Base-by-base conservation (phyloP, 139 green algal genomes). In the Auxenochlorella pyrenoidosa region DNA sequence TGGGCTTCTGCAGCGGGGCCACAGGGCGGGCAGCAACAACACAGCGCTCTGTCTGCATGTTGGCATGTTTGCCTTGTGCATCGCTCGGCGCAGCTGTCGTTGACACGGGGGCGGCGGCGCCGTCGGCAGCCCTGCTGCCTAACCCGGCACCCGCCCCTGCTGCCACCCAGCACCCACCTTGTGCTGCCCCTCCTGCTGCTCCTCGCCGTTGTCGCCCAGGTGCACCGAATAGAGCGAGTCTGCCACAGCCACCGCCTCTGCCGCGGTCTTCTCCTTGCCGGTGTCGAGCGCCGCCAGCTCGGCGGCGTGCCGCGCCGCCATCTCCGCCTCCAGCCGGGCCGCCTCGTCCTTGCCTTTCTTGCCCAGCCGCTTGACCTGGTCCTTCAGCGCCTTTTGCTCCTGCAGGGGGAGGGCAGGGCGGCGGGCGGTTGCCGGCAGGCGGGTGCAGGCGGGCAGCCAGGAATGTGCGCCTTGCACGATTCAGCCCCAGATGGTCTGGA, bases 331-430 rank as follows among this genome's bases (percentile, higher is more conserved):
- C 54, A 96, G 83, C 79, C 91, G 90, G 0, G 91, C 90, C 0
- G 92, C 58, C 65, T 97, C 94, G 34, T 95, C 95, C 94, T 79
- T 96, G 51, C 89, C 92, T 87, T 97, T 97, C 89, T 96, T 96
- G 36, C 94, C 94, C 58, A 95, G 79, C 51, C 93, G 92, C 81
- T 95, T 94, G 22, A 93, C 36, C 26, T 90, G 83, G 58, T 97
- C 96, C 90, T 97, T 97, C 65, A 95, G 87, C 0, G 92, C 89
- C 73, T 93, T 91, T 79, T 95, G 40, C 86, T 98, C 95, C 95
- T 96, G 91, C 71, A 80, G 4, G 24, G 47, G 24, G 21, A 72
- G 24, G 32, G 34, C 47, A 30, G 44, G 44, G 51, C 10, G 28
- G 51, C 0, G 38, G 77, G 16, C 26, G 75, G 34, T n/a, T 34